These are phyloP conservation scores for Hypoxylon perforatum DNA, from an alignment of 495 filamentous ascomycete species.

Conservation along the genomic window DNA sequence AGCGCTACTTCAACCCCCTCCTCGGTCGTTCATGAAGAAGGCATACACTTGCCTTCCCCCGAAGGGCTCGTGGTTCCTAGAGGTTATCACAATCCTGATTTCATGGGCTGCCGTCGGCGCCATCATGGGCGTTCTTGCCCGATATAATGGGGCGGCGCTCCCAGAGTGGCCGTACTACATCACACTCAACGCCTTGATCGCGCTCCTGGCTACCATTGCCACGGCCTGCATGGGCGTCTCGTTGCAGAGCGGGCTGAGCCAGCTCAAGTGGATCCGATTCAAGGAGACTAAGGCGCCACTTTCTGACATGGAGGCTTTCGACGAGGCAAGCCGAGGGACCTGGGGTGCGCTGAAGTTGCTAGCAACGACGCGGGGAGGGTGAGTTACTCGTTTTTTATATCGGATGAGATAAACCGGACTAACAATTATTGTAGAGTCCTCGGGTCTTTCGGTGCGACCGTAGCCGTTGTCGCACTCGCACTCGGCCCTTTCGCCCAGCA, in stretches of 20 bases:
- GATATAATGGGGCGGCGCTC: slow-evolving; percentile 53
- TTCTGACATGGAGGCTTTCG: slow-evolving; percentile 56
- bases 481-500: slow-evolving; percentile 42
- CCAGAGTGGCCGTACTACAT: slow-evolving; percentile 59
- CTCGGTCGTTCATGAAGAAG: slow-evolving; percentile 5
- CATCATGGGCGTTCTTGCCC: slow-evolving; percentile 52
- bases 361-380: slow-evolving; percentile 39
- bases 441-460: slow-evolving; percentile 54
- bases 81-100: slow-evolving; percentile 31
- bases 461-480: slow-evolving; percentile 54
- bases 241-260: slow-evolving; percentile 53
- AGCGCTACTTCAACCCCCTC: background rate
- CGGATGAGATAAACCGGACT: background rate
- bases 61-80: slow-evolving; percentile 32
- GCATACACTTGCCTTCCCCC: background rate
- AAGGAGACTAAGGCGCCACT: slow-evolving; percentile 49
- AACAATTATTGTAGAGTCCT: slow-evolving; percentile 39
- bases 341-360: slow-evolving; percentile 53
- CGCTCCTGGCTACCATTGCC: slow-evolving; percentile 52
- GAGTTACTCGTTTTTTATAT: background rate
- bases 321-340: slow-evolving; percentile 58
- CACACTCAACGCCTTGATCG: slow-evolving; percentile 57
- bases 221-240: slow-evolving; percentile 55
- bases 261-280: slow-evolving; percentile 64
- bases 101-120: slow-evolving; percentile 36